These are phyloP conservation scores for Medicago lupulina DNA, from an alignment of 306 rosid species.

Conservation along the genomic window DNA sequence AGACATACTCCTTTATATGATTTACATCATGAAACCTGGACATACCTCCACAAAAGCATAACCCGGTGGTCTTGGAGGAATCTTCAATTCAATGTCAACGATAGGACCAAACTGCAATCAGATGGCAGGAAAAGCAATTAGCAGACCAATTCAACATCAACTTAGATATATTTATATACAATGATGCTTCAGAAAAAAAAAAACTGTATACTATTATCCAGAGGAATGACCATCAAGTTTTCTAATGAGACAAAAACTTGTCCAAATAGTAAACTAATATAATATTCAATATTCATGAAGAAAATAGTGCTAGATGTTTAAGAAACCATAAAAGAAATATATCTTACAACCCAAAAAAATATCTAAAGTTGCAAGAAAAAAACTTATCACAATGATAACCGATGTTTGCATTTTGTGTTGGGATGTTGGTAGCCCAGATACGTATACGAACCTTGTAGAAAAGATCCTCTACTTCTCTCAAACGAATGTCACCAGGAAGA, in stretches of 20 bases:
- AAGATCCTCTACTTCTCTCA: slow-evolving; percentile 89
- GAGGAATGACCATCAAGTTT: too few relatives aligned
- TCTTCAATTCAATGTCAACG: slow-evolving; percentile 85
- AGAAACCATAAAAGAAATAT: too few relatives aligned
- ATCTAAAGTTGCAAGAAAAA: background rate
- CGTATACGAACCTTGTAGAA: slow-evolving; percentile 65
- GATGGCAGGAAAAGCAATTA: slow-evolving; percentile 15
- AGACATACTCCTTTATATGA: slow-evolving; percentile 1
- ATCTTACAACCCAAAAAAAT: too few relatives aligned
- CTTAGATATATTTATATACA: slow-evolving; percentile 2
- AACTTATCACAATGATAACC: background rate
- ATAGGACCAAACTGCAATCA: slow-evolving; percentile 82
- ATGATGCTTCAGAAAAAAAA: too few relatives aligned
- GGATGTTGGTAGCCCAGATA: background rate
- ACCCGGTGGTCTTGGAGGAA: slow-evolving; percentile 93
- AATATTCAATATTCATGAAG: too few relatives aligned
- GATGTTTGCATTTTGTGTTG: background rate
- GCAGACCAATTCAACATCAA: background rate
- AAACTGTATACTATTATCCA: too few relatives aligned
- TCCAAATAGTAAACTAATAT: too few relatives aligned
- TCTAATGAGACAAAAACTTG: too few relatives aligned
- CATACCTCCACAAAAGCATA: slow-evolving; percentile 92
- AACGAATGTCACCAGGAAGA: slow-evolving; percentile 87
- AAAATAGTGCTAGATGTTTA: too few relatives aligned
- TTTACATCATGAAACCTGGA: slow-evolving; percentile 6